These are phyloP conservation scores for Podospora didyma DNA, from an alignment of 495 filamentous ascomycete species.

Conservation along the genomic window DNA sequence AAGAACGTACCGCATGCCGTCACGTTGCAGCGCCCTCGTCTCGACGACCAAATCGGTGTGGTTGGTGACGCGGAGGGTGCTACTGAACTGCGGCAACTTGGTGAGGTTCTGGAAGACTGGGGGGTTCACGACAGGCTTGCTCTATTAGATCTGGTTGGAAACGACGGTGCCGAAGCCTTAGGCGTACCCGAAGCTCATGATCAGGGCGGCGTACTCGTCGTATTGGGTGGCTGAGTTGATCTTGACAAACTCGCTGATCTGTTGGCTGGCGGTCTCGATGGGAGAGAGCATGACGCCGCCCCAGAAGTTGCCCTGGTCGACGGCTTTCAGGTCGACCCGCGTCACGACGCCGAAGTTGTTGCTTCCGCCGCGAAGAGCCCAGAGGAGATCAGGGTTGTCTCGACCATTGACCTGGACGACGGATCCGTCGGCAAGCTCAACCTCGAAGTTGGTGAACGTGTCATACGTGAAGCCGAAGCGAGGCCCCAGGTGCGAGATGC, in stretches of 20 bases:
- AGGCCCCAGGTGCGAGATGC: slow-evolving; percentile 40
- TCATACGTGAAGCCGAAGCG: slow-evolving; percentile 50
- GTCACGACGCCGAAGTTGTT: slow-evolving; percentile 56
- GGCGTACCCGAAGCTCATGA: slow-evolving; percentile 12
- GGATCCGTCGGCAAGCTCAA: slow-evolving; percentile 56
- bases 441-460: slow-evolving; percentile 45
- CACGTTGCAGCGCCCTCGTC: not conserved
- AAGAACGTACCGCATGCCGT: not conserved
- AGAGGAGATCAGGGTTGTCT: slow-evolving; percentile 44
- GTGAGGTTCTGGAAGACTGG: slow-evolving; percentile 4
- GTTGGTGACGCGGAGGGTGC: not conserved
- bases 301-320: slow-evolving; percentile 21
- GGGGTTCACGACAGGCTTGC: slow-evolving; percentile 11
- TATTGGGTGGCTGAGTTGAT: slow-evolving; percentile 15
- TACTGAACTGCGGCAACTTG: not conserved
- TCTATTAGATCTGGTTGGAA: slow-evolving; percentile 12
- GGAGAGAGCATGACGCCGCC: not conserved
- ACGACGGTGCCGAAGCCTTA: not conserved
- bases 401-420: slow-evolving; percentile 40
- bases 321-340: slow-evolving; percentile 21
- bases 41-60: not conserved
- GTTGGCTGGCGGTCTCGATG: slow-evolving; percentile 7
- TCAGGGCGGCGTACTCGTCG: slow-evolving; percentile 16
- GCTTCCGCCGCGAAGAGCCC: slow-evolving; percentile 51
- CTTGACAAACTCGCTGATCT: slow-evolving; percentile 5